Conservation (phyloP, 139 green algal genomes). For the Pleodorina starrii region DNA sequence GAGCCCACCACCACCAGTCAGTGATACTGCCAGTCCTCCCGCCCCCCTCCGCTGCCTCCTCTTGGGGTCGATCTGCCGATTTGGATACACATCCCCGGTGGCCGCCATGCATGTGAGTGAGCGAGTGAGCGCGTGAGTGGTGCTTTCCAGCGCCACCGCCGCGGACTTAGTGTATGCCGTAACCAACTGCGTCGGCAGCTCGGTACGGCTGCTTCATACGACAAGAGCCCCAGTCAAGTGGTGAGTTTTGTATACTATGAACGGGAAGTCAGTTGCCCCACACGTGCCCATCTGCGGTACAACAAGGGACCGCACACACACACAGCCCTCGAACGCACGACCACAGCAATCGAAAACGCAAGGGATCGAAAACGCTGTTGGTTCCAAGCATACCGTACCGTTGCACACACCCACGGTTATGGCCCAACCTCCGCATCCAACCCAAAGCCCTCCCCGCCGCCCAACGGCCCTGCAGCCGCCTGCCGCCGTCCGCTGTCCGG, state of each 20-base stretch:
- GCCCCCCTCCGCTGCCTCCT: too few species aligned
- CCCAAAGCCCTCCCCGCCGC: neutral
- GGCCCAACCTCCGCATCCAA: slow-evolving; percentile 16
- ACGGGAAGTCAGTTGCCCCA: neutral
- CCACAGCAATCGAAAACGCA: neutral
- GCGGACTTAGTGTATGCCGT: neutral
- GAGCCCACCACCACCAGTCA: too few species aligned
- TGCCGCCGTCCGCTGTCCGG: too few species aligned
- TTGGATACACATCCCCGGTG: too few species aligned
- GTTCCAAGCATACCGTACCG: neutral
- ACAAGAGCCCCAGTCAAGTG: too few species aligned
- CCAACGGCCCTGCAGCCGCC: neutral
- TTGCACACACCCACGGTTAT: neutral
- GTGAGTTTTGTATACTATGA: neutral
- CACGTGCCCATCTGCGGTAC: neutral
- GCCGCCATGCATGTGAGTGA: too few species aligned
- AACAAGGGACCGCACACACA: too few species aligned
- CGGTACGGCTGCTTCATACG: neutral
- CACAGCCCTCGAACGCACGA: neutral
- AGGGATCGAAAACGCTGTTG: neutral
- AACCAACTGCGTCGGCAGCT: neutral
- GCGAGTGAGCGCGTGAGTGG: too few species aligned
- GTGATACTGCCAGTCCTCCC: too few species aligned
- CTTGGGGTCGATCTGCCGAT: too few species aligned
- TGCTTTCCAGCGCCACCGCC: too few species aligned